phyloP scores from a whole-genome alignment of 371 early-diverging fungal genomes.

The Smittium mucronatum region DNA sequence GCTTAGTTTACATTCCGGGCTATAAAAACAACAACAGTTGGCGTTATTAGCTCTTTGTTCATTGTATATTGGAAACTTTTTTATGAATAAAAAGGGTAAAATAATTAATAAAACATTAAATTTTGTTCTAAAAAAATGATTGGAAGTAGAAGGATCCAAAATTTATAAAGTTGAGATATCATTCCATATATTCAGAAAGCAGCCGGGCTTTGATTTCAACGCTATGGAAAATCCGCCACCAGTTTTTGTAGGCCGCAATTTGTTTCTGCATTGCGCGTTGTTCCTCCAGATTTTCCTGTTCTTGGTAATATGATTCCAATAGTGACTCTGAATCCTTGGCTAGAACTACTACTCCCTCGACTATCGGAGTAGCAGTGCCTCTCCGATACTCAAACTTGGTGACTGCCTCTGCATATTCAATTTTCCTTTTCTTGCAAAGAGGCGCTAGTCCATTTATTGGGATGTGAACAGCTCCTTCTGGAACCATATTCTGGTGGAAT shows the following conservation, averaged over 20 bases:
- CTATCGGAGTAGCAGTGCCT: not conserved
- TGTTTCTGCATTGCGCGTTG: not conserved
- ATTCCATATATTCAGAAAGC: not conserved
- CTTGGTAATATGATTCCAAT: not conserved
- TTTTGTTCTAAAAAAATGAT: too few species aligned
- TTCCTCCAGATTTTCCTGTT: not conserved
- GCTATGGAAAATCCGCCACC: not conserved
- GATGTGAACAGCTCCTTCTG: not conserved
- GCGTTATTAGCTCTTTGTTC: too few species aligned
- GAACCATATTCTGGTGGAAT: slow-evolving; percentile 7
- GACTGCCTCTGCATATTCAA: slow-evolving; percentile 8
- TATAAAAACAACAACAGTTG: too few species aligned
- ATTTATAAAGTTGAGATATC: too few species aligned
- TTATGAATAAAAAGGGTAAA: too few species aligned
- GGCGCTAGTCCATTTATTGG: not conserved
- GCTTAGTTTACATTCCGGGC: too few species aligned
- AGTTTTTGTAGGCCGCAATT: not conserved
- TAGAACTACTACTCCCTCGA: slow-evolving; percentile 4
- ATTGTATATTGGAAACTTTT: too few species aligned
- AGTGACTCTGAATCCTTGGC: not conserved
- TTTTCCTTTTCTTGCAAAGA: not conserved
- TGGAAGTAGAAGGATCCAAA: too few species aligned
- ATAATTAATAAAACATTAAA: too few species aligned
- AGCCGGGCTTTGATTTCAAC: not conserved
- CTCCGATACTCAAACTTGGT: slow-evolving; percentile 1